These are phyloP conservation scores for Cyberlindnera amylophila DNA, from an alignment of 805 yeast species.

Conservation along the genomic window DNA sequence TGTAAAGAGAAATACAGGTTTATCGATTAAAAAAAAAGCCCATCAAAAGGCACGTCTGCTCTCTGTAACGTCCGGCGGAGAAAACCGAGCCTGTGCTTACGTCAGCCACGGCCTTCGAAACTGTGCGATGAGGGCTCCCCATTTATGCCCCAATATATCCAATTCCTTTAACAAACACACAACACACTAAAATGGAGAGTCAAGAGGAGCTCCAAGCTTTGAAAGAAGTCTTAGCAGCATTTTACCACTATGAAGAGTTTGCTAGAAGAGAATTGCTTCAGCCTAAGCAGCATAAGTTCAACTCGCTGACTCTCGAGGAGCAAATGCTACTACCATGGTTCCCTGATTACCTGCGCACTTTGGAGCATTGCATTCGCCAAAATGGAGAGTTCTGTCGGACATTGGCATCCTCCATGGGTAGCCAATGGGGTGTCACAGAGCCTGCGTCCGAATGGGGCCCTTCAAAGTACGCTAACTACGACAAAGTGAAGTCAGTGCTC, in stretches of 20 bases:
- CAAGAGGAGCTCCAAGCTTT: constrained; percentile 14
- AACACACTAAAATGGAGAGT: constrained; percentile 7
- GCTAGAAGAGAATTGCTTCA: constrained; percentile 30
- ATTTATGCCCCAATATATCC: neutral
- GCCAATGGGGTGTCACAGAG: constrained; percentile 45
- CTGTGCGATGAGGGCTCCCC: neutral
- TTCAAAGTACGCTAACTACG: constrained; percentile 42
- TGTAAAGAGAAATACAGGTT: too few species aligned
- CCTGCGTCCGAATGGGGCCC: constrained; percentile 39
- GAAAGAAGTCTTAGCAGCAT: constrained; percentile 22
- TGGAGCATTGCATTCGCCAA: constrained; percentile 40
- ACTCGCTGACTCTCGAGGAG: constrained; percentile 38
- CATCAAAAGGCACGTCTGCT: too few species aligned
- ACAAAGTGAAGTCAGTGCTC: constrained; percentile 54
- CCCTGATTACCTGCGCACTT: constrained; percentile 34
- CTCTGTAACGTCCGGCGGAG: too few species aligned
- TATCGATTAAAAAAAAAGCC: too few species aligned
- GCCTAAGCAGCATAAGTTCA: constrained; percentile 33
- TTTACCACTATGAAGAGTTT: constrained; percentile 31
- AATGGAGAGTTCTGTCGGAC: constrained; percentile 42
- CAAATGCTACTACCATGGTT: constrained; percentile 48
- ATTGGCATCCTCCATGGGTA: constrained; percentile 41
- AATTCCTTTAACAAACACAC: neutral
- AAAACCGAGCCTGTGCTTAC: too few species aligned
- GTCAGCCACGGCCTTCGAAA: too few species aligned